Percentiles rank a stretch among this genome's conserved stretches.
phyloP scores from a whole-genome alignment of 2,329 filamentous ascomycete species.

The Ceratocystis eucalypticola region DNA sequence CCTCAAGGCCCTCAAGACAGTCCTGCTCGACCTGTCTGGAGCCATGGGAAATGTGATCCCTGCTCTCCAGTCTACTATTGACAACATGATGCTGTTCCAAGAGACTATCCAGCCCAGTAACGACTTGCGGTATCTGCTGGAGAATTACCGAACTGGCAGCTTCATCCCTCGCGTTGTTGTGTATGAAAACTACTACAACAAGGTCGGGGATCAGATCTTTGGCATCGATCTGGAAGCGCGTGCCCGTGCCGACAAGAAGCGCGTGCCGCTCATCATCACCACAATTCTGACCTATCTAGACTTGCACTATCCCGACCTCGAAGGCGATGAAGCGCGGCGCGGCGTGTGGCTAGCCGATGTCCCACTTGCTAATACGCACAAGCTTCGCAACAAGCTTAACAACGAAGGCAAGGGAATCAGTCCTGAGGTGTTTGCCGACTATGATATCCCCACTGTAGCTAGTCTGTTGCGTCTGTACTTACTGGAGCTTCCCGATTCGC shows the following conservation, averaged over 20 bases:
- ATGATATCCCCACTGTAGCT: slow-evolving; percentile 87
- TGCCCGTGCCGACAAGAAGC: slow-evolving; percentile 85
- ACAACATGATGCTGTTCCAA: slow-evolving; percentile 98
- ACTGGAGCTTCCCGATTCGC: slow-evolving; percentile 89
- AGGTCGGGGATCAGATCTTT: slow-evolving; percentile 93
- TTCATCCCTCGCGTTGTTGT: slow-evolving; percentile 82
- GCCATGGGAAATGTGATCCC: slow-evolving; percentile 97
- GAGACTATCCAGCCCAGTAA: slow-evolving; percentile 91
- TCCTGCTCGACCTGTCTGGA: slow-evolving; percentile 92
- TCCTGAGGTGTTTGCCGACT: slow-evolving; percentile 65
- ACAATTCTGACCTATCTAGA: slow-evolving; percentile 90
- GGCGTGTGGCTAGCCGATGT: slow-evolving; percentile 93
- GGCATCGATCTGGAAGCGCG: slow-evolving; percentile 95
- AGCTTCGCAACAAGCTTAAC: slow-evolving; percentile 70
- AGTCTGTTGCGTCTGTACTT: slow-evolving; percentile 89
- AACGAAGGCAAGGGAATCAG: slow-evolving; percentile 77
- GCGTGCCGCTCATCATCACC: slow-evolving; percentile 83
- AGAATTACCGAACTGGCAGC: slow-evolving; percentile 91
- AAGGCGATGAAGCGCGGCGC: slow-evolving; percentile 84
- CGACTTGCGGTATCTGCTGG: slow-evolving; percentile 83
- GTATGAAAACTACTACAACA: slow-evolving; percentile 99
- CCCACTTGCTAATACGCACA: slow-evolving; percentile 69
- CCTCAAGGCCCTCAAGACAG: slow-evolving; percentile 94
- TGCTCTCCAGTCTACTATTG: slow-evolving; percentile 84
- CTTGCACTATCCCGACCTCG: slow-evolving; percentile 91